phyloP scores from a whole-genome alignment of 2,329 filamentous ascomycete genomes.

The Ceratocystis eucalypticola region DNA sequence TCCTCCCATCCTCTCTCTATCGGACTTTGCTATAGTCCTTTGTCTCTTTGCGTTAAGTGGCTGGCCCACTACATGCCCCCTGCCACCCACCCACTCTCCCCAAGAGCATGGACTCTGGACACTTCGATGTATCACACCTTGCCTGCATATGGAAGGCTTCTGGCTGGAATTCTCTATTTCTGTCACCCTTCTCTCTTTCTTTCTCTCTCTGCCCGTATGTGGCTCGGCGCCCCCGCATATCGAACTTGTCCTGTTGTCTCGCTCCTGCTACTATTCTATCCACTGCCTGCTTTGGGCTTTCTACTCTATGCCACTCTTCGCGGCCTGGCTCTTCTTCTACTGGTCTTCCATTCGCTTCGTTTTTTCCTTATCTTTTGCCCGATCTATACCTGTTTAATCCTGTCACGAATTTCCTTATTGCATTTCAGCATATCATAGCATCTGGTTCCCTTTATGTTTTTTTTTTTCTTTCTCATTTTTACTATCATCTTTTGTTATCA shows the following conservation, averaged over 20 bases:
- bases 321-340: neutral
- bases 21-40: neutral
- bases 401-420: constrained; percentile 1
- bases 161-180: neutral
- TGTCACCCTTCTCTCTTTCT: neutral
- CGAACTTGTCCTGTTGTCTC: neutral
- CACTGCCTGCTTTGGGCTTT: neutral
- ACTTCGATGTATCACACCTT: neutral
- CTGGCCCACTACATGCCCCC: constrained; percentile 2
- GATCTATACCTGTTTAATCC: constrained; percentile 11
- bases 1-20: neutral
- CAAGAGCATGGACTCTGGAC: neutral
- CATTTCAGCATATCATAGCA: constrained; percentile 9
- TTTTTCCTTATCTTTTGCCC: neutral
- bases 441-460: constrained; percentile 1
- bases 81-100: neutral
- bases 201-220: neutral
- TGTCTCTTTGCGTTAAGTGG: neutral
- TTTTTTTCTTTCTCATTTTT: neutral
- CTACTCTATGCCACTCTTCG: neutral
- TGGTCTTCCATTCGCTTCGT: constrained; percentile 4
- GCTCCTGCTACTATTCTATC: neutral
- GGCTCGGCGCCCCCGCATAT: neutral
- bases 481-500: neutral
- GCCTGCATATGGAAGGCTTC: neutral